These are phyloP conservation scores for Helotiales sp. DNA, from an alignment of 2,329 filamentous ascomycete genomes.

Conservation along the genomic window DNA sequence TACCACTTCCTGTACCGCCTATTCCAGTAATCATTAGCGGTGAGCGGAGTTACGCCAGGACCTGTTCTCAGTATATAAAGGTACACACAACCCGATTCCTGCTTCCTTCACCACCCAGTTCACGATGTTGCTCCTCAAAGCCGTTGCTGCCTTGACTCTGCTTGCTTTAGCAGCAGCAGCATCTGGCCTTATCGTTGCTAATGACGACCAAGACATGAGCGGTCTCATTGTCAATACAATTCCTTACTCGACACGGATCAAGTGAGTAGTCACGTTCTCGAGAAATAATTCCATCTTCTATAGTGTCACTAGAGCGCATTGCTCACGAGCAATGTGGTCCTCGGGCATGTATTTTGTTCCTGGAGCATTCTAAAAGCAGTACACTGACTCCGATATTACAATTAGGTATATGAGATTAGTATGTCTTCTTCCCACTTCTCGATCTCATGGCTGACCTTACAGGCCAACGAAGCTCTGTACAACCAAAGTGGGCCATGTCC, in stretches of 20 bases:
- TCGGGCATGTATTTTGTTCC: too few species aligned
- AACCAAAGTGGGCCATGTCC: constrained; percentile 47
- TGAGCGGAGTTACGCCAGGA: neutral
- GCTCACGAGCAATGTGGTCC: too few species aligned
- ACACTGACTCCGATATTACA: too few species aligned
- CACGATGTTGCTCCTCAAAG: constrained; percentile 1
- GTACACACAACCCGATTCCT: neutral
- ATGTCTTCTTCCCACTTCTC: neutral
- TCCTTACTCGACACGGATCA: constrained; percentile 10
- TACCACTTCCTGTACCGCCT: neutral
- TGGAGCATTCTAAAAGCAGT: too few species aligned
- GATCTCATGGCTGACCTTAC: neutral
- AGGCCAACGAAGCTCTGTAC: constrained; percentile 45
- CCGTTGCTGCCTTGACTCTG: neutral
- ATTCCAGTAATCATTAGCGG: neutral
- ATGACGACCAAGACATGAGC: constrained; percentile 18
- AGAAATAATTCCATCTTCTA: too few species aligned
- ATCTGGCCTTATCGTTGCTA: constrained; percentile 7
- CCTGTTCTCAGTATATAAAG: neutral
- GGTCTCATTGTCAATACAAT: constrained; percentile 16
- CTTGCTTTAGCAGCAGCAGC: constrained; percentile 5
- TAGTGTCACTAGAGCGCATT: too few species aligned
- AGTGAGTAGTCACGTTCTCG: too few species aligned
- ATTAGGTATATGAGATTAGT: constrained; percentile 17
- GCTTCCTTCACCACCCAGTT: neutral